Evolutionary conservation across 331 rosid species (phyloP).

Genomic region (Quercus lobata): DNA sequence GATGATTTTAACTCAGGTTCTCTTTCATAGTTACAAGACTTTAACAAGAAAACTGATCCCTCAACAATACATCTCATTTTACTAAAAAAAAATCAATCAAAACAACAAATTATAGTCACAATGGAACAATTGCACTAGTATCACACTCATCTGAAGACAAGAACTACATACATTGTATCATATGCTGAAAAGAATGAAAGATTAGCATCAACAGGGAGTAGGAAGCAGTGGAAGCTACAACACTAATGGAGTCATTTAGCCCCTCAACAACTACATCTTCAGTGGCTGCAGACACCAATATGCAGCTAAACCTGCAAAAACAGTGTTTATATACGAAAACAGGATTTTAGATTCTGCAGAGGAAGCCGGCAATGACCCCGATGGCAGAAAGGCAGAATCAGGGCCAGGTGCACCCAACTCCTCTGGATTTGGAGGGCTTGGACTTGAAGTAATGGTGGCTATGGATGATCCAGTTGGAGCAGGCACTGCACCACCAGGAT

Average conservation of each 20-base stretch:
- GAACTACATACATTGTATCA: background rate
- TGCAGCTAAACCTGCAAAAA: constrained; percentile 42
- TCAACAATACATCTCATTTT: no score
- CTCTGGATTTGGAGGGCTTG: constrained; percentile 88
- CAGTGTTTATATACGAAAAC: constrained; percentile 16
- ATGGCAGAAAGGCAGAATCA: constrained; percentile 52
- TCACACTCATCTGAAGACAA: background rate
- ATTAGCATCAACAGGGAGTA: constrained; percentile 11
- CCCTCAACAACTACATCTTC: constrained; percentile 15
- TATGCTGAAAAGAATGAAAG: constrained; percentile 29
- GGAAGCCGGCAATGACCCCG: constrained; percentile 47
- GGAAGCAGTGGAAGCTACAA: constrained; percentile 3
- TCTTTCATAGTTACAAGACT: no score
- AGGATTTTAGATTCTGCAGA: constrained; percentile 29
- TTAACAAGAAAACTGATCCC: no score
- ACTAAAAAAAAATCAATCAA: no score
- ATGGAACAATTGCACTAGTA: background rate
- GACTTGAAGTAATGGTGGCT: constrained; percentile 84
- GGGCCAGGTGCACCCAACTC: constrained; percentile 51
- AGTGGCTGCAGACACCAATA: constrained; percentile 24
- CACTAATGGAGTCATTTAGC: constrained; percentile 24
- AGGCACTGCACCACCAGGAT: constrained; percentile 61
- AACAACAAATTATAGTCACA: no score
- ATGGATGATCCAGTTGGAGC: constrained; percentile 56
- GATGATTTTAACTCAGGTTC: no score